Conservation (phyloP, 768 basidiomycete species). For the Tylopilus rubrobrunneus region DNA sequence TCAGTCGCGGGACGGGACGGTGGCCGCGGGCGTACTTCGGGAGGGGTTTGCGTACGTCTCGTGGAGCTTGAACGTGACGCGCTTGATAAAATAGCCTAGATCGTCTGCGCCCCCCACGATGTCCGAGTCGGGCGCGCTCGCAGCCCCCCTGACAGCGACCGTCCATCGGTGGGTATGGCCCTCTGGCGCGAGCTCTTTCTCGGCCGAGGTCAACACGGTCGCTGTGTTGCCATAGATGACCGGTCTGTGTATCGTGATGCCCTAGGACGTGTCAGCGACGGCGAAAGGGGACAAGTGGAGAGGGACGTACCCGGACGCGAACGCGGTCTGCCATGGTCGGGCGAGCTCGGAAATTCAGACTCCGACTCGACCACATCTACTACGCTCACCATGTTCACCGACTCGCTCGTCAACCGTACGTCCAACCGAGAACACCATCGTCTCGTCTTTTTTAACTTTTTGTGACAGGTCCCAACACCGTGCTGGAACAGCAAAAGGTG, state of each 20-base stretch:
- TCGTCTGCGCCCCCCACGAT: constrained; percentile 90
- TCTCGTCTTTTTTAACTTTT: neutral
- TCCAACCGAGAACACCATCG: neutral
- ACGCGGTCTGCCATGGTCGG: constrained; percentile 60
- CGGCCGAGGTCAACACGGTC: constrained; percentile 66
- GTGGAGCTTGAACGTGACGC: constrained; percentile 96
- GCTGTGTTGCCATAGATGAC: constrained; percentile 97
- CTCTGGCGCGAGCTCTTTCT: constrained; percentile 52
- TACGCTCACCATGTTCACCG: constrained; percentile 42
- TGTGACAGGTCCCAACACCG: constrained; percentile 58
- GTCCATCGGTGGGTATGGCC: constrained; percentile 98
- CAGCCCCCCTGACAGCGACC: constrained; percentile 87
- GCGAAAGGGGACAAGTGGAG: neutral
- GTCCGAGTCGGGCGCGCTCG: constrained; percentile 67
- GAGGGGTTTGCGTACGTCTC: constrained; percentile 92
- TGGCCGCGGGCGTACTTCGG: constrained; percentile 57
- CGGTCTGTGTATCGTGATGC: constrained; percentile 81
- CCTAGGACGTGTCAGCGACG: constrained; percentile 40
- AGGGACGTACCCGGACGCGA: constrained; percentile 65
- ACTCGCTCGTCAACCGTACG: constrained; percentile 65
- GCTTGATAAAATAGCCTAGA: constrained; percentile 86
- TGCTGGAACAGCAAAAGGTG: constrained; percentile 60
- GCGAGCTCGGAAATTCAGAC: constrained; percentile 35
- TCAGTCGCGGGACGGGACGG: too few species aligned
- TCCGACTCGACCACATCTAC: constrained; percentile 1